Evolutionary conservation across 768 basidiomycete species (phyloP).

Genomic region (Cystobasidium tubakii): DNA sequence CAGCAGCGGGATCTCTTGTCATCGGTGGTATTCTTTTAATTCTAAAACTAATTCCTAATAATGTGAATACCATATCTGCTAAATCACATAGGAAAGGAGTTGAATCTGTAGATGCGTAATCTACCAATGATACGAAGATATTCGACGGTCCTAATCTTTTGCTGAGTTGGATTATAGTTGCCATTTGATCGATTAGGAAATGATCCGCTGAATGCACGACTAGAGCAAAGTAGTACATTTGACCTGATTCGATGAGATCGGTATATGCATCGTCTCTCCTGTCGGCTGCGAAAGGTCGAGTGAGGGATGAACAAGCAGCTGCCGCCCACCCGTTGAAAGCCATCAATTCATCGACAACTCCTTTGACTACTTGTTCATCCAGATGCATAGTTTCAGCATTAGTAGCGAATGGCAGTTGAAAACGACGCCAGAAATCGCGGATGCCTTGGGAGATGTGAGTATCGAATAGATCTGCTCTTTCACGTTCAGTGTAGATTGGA

Average conservation of each 20-base stretch:
- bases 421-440: constrained; percentile 82
- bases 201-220: constrained; percentile 97
- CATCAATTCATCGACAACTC: constrained; percentile 86
- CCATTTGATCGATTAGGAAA: constrained; percentile 95
- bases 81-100: constrained; percentile 90
- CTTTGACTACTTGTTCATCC: constrained; percentile 80
- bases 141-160: constrained; percentile 80
- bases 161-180: constrained; percentile 92
- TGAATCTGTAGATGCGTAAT: constrained; percentile 90
- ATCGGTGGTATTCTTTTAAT: constrained; percentile 87
- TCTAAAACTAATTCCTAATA: constrained; percentile 86
- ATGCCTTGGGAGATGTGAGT: constrained; percentile 70
- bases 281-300: constrained; percentile 90
- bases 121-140: constrained; percentile 95
- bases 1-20: constrained; percentile 77
- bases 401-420: constrained; percentile 81
- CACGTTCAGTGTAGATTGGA: constrained; percentile 24
- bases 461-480: constrained; percentile 68
- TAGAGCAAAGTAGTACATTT: constrained; percentile 88
- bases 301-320: constrained; percentile 83
- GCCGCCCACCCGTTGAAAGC: constrained; percentile 97
- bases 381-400: constrained; percentile 76
- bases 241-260: constrained; percentile 73
- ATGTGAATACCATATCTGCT: constrained; percentile 86
- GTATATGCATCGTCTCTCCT: constrained; percentile 73